Conservation (phyloP, 805 yeast genomes). For the Gaillardinia entomophila region DNA sequence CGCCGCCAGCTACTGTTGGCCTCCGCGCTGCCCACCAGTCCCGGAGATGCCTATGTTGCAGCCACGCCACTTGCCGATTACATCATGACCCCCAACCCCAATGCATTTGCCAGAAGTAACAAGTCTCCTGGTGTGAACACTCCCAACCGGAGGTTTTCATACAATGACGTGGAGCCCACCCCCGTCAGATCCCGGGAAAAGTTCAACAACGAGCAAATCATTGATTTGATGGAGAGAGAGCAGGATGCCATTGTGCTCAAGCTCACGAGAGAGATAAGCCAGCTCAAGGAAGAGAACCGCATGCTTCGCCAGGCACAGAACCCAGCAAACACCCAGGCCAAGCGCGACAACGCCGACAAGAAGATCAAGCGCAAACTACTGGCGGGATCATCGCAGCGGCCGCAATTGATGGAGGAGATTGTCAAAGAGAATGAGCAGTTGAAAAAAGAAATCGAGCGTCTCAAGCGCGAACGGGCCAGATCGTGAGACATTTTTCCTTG, state of each 20-base stretch:
- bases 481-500: no score
- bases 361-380: conserved; percentile 1
- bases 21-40: no score
- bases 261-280: conserved; percentile 56
- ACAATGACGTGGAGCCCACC: conserved; percentile 2
- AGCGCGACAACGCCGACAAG: not conserved
- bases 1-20: no score
- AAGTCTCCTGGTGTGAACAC: no score
- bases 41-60: no score
- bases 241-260: conserved; percentile 70
- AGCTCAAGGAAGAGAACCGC: conserved; percentile 47
- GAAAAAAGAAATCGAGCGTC: conserved; percentile 6
- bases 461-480: conserved; percentile 7
- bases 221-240: conserved; percentile 63
- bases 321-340: not conserved
- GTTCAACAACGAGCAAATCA: conserved; percentile 41
- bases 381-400: not conserved
- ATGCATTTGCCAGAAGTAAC: no score
- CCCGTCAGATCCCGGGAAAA: conserved; percentile 1
- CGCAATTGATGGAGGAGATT: conserved; percentile 5
- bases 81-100: no score
- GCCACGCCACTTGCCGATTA: no score
- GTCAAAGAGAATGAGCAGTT: conserved; percentile 4
- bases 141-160: conserved; percentile 3
- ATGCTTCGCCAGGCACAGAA: not conserved